A percentile compares a stretch with the other conserved stretches of the same genome.
These are phyloP conservation scores for Omphalotus olearius DNA, from an alignment of 1,284 basidiomycete genomes.

Conservation along the genomic window DNA sequence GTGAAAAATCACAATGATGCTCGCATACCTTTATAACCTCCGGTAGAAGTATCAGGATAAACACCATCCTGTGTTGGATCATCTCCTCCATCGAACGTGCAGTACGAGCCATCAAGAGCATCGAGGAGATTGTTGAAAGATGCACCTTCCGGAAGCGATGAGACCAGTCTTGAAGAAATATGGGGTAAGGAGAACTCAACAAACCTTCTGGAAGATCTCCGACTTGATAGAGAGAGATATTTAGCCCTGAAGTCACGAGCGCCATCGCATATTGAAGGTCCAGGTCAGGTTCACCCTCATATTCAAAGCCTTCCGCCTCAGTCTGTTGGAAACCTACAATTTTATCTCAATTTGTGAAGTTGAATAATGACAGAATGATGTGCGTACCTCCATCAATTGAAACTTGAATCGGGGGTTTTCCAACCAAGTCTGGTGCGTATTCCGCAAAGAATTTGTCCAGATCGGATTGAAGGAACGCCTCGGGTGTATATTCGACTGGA, in stretches of 20 bases:
- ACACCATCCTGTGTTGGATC: conserved; percentile 35
- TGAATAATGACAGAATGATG: background rate
- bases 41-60: conserved; percentile 34
- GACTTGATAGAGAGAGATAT: conserved; percentile 42
- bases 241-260: conserved; percentile 31
- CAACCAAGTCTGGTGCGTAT: conserved; percentile 33
- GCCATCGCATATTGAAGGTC: conserved; percentile 39
- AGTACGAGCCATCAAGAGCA: conserved; percentile 42
- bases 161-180: conserved; percentile 13
- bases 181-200: conserved; percentile 11
- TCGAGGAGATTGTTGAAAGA: conserved; percentile 43
- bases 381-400: conserved; percentile 41
- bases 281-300: conserved; percentile 44
- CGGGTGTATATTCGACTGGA: conserved; percentile 46
- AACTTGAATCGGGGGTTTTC: conserved; percentile 34
- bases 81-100: conserved; percentile 38
- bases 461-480: conserved; percentile 39
- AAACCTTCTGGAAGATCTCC: conserved; percentile 38
- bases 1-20: too few relatives aligned
- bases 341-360: conserved; percentile 5
- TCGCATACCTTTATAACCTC: conserved; percentile 29
- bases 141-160: conserved; percentile 19
- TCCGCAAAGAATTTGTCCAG: conserved; percentile 41
- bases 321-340: conserved; percentile 33
- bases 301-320: conserved; percentile 28